Percentiles rank a stretch among this genome's conserved stretches.
phyloP scores from a whole-genome alignment of 192 early-diverging fungal species.

The Coemansia sp. region DNA sequence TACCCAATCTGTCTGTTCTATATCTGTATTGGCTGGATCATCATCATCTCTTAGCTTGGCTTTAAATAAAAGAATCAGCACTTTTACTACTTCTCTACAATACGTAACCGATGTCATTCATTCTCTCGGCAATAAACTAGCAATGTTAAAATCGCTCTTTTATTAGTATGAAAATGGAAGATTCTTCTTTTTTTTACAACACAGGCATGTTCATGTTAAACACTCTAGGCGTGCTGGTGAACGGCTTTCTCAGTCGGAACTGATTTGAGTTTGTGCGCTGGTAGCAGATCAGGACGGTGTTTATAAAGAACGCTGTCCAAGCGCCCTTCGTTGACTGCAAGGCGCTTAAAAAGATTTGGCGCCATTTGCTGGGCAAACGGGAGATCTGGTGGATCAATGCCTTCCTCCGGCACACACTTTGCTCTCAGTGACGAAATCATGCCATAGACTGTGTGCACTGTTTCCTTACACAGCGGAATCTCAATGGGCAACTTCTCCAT shows the following conservation, averaged over 20 bases:
- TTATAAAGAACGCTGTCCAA: conserved; percentile 21
- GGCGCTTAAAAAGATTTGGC: conserved; percentile 18
- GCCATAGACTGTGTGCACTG: conserved; percentile 34
- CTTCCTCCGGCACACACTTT: conserved; percentile 15
- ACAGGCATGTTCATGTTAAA: not conserved
- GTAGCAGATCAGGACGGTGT: conserved; percentile 38
- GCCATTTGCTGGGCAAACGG: conserved; percentile 32
- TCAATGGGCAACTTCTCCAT: conserved; percentile 30
- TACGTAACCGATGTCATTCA: not conserved
- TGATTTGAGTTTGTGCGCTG: conserved; percentile 4
- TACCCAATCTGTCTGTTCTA: conserved; percentile 97
- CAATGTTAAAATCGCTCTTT: too few relatives aligned
- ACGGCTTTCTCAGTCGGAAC: not conserved
- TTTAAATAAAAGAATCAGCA: not conserved
- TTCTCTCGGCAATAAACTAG: too few relatives aligned
- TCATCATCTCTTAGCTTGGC: conserved; percentile 64
- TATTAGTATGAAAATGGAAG: too few relatives aligned
- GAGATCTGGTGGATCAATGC: conserved; percentile 16
- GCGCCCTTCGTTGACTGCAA: conserved; percentile 34
- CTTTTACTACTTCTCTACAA: not conserved
- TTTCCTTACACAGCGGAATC: conserved; percentile 39
- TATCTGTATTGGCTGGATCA: conserved; percentile 93
- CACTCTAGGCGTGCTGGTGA: not conserved
- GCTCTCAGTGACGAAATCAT: conserved; percentile 21
- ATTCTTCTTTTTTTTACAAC: not conserved